Evolutionary conservation across 2,329 filamentous ascomycete genomes (phyloP).

Genomic region (Xylaria polymorpha): DNA sequence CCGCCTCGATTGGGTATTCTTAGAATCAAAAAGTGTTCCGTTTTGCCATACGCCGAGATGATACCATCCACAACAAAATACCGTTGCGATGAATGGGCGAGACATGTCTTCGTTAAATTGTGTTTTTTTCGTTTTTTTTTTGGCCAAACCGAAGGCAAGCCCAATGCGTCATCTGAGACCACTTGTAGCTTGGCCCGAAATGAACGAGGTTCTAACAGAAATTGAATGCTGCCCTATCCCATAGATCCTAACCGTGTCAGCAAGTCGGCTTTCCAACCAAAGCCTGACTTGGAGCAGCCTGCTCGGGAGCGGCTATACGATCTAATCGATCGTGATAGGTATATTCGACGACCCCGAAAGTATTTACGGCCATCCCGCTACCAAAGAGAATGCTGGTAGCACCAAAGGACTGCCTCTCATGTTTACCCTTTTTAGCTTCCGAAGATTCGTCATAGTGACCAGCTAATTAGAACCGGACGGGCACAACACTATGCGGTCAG

Average conservation of each 20-base stretch:
- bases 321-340: neutral
- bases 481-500: slow-evolving; percentile 39
- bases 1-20: slow-evolving; percentile 35
- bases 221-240: slow-evolving; percentile 14
- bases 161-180: slow-evolving; percentile 4
- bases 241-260: slow-evolving; percentile 15
- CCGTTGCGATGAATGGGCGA: slow-evolving; percentile 27
- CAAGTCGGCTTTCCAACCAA: slow-evolving; percentile 28
- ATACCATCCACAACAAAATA: slow-evolving; percentile 30
- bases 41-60: slow-evolving; percentile 31
- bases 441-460: slow-evolving; percentile 9
- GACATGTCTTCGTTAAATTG: slow-evolving; percentile 33
- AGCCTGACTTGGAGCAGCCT: neutral
- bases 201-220: slow-evolving; percentile 20
- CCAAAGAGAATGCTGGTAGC: neutral
- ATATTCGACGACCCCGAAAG: neutral
- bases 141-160: slow-evolving; percentile 7
- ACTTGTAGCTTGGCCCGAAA: neutral
- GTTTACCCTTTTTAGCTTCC: neutral
- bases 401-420: neutral
- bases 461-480: neutral
- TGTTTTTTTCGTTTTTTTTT: neutral
- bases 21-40: slow-evolving; percentile 28
- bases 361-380: neutral
- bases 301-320: neutral